phyloP scores from a whole-genome alignment of 2,329 filamentous ascomycete genomes.

The Grosmannia serpens region DNA sequence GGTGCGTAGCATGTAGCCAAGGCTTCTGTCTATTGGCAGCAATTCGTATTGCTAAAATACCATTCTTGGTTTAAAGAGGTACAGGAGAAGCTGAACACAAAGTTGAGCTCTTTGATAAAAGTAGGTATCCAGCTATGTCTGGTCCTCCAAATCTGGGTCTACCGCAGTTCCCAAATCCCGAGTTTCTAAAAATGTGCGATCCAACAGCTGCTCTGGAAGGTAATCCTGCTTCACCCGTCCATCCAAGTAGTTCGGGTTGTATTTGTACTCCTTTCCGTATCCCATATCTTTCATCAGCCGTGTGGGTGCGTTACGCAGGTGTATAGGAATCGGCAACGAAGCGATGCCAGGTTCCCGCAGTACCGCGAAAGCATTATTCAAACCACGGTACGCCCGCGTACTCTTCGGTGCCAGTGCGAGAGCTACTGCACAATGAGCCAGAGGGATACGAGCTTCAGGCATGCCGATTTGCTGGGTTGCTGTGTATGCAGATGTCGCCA shows the following conservation, averaged over 20 bases:
- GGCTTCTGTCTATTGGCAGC: no score
- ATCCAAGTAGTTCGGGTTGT: constrained; percentile 80
- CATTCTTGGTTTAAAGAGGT: no score
- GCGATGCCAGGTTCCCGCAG: constrained; percentile 76
- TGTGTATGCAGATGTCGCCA: constrained; percentile 77
- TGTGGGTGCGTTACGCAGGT: constrained; percentile 86
- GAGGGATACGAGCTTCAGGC: constrained; percentile 85
- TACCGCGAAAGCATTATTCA: constrained; percentile 70
- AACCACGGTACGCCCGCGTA: constrained; percentile 70
- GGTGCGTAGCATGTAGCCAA: no score
- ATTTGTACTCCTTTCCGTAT: constrained; percentile 88
- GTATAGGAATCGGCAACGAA: constrained; percentile 69
- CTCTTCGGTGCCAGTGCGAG: constrained; percentile 74
- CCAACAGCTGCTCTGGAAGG: constrained; percentile 64
- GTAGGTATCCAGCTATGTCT: background rate
- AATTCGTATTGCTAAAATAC: no score
- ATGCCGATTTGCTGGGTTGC: constrained; percentile 90
- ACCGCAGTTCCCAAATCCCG: constrained; percentile 66
- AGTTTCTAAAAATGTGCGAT: constrained; percentile 66
- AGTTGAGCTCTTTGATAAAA: background rate
- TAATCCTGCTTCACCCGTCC: constrained; percentile 82
- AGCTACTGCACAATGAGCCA: constrained; percentile 79
- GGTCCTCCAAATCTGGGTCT: constrained; percentile 51
- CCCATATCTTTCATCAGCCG: constrained; percentile 86
- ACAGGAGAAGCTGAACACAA: background rate